Conservation (phyloP, 805 yeast genomes). For the Phaffomyces thermotolerans region DNA sequence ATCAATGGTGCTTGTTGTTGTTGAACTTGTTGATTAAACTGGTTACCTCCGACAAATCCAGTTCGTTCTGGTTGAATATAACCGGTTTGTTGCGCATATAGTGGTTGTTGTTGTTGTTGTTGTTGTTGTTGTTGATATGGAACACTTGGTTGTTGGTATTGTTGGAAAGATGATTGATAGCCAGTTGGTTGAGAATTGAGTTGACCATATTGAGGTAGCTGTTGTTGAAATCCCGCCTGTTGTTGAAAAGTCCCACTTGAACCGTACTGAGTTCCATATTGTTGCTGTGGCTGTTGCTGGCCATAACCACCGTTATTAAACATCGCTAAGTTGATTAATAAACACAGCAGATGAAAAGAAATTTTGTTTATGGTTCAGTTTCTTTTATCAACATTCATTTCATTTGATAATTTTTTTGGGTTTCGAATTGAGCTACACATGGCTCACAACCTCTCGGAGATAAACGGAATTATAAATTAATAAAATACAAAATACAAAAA, state of each 20-base stretch:
- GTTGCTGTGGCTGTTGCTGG: slow-evolving; percentile 15
- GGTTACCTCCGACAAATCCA: slow-evolving; percentile 17
- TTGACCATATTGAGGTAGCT: slow-evolving; percentile 12
- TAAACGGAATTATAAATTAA: too few relatives aligned
- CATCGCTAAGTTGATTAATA: neutral
- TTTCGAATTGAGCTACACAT: too few relatives aligned
- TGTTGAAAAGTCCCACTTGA: slow-evolving; percentile 9
- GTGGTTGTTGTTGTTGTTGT: slow-evolving; percentile 12
- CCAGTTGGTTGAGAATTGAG: slow-evolving; percentile 26
- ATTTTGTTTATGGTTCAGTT: too few relatives aligned
- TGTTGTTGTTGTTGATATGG: slow-evolving; percentile 14
- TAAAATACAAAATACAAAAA: too few relatives aligned
- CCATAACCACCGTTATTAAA: slow-evolving; percentile 10
- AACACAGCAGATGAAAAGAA: too few relatives aligned
- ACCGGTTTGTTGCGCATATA: slow-evolving; percentile 17
- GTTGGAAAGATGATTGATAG: slow-evolving; percentile 11
- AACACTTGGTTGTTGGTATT: slow-evolving; percentile 13
- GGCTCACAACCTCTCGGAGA: too few relatives aligned
- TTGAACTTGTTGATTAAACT: slow-evolving; percentile 10
- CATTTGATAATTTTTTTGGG: too few relatives aligned
- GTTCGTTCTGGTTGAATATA: slow-evolving; percentile 19
- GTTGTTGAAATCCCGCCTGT: slow-evolving; percentile 16
- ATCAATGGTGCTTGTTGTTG: slow-evolving; percentile 24
- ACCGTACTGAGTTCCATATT: slow-evolving; percentile 2
- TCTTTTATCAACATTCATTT: too few relatives aligned